Base-by-base conservation (phyloP, 2,329 filamentous ascomycete genomes). In the Calonectria pseudoturangicola region DNA sequence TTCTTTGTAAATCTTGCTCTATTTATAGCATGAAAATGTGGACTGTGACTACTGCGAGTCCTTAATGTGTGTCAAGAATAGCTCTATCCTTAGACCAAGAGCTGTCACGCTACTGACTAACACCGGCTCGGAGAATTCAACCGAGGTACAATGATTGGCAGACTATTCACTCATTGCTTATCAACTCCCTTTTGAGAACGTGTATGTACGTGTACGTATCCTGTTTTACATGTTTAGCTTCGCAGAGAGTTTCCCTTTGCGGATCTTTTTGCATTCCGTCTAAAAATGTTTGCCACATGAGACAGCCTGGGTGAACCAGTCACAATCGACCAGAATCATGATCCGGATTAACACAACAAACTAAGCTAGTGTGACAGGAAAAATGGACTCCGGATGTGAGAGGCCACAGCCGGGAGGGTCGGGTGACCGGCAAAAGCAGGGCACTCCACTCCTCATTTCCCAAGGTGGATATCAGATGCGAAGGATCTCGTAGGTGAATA, bases 401-500 rank as follows among this genome's bases (percentile, higher is more conserved):
- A 39, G 16, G 21, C 18, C 30, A 13, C 54, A 25, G 54, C 5
- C 54, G 54, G 54, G 54, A 58, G 21, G 21, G 36, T 58, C 51
- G 54, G 54, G 54, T 39, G 36, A 12, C 33, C 54, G 54, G 54
- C 33, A 58, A 58, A 25, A 15, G 5, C 33, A 28, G 54, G 10
- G 9, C 54, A 25, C 54, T 58, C 54, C 54, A 58, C 54, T 36
- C 33, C 30, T 58, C 54, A 56, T 41, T 54, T 66, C 76, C 56
- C 62, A 69, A 30, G 71, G 64, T 62, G 73, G 75, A 18, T 65
- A 18, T 18, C 10, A 56, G 58, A 64, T 68, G 74, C 73, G n/a
- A 75, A 76, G 73, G 73, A 62, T 65, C 66, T 51, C 39, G 43
- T 56, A 41, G 73, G 68, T 60, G 33, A 21, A 70, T 64, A 33